Percentiles rank a stretch among this genome's conserved stretches.
Conservation (phyloP, 345 rosid genomes). For the Lepidium africanum region DNA sequence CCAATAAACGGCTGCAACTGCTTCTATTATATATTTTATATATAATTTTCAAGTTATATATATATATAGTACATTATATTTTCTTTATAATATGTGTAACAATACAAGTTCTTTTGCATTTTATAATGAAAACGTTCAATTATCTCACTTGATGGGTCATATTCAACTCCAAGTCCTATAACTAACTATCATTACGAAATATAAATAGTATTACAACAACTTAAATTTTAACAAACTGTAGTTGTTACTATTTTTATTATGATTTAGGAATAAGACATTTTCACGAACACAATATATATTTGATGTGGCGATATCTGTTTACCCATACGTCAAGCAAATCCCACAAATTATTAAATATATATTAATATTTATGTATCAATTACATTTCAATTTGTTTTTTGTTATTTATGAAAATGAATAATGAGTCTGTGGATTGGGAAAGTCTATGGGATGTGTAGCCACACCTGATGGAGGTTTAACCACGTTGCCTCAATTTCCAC, state of each 20-base stretch:
- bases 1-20: conserved; percentile 2
- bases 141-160: not conserved
- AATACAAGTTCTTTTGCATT: not conserved
- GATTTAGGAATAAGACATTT: not conserved
- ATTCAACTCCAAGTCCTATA: not conserved
- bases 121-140: not conserved
- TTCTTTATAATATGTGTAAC: not conserved
- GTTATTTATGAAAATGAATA: not conserved
- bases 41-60: not conserved
- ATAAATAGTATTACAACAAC: not conserved
- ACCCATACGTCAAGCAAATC: conserved; percentile 10
- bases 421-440: conserved; percentile 13
- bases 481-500: conserved; percentile 27
- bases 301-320: conserved; percentile 13
- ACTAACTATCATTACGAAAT: not conserved
- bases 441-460: conserved; percentile 35
- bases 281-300: not conserved
- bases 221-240: not conserved
- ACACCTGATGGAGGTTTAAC: conserved; percentile 24
- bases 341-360: not conserved
- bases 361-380: not conserved
- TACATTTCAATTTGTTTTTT: not conserved
- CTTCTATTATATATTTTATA: conserved; percentile 1
- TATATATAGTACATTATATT: not conserved
- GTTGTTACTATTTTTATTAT: not conserved